A percentile compares a stretch with the other conserved stretches of the same genome.
Conservation (phyloP, 2,329 filamentous ascomycete genomes). For the Mollisia scopiformis region DNA sequence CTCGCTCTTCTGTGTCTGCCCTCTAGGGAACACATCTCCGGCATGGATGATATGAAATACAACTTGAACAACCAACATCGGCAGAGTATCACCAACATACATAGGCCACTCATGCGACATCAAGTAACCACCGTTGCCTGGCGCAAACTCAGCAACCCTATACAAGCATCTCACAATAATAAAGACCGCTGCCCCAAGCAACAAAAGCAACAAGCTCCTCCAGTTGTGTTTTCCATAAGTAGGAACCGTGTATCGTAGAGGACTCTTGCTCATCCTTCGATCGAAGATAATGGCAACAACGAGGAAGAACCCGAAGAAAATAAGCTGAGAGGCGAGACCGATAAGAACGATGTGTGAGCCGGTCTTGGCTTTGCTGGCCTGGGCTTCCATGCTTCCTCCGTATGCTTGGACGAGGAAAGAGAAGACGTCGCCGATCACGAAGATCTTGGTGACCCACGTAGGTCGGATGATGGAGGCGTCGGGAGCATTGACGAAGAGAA, state of each 20-base stretch:
- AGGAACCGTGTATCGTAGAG: conserved; percentile 9
- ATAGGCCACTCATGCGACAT: conserved; percentile 6
- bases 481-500: conserved; percentile 23
- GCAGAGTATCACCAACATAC: conserved; percentile 8
- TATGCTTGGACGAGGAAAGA: conserved; percentile 54
- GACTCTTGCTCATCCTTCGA: conserved; percentile 33
- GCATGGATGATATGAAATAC: conserved; percentile 14
- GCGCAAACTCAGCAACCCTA: conserved; percentile 1
- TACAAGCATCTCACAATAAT: conserved; percentile 47
- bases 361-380: conserved; percentile 16
- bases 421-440: conserved; percentile 57
- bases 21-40: conserved; percentile 8
- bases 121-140: conserved; percentile 1
- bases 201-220: conserved; percentile 40
- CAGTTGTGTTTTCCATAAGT: conserved; percentile 22
- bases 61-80: conserved; percentile 11
- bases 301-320: conserved; percentile 54
- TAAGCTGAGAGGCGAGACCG: conserved; percentile 50
- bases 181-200: conserved; percentile 44
- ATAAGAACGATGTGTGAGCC: conserved; percentile 47
- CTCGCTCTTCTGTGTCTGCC: not conserved
- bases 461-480: conserved; percentile 41
- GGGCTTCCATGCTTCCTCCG: conserved; percentile 26
- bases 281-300: conserved; percentile 46
- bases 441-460: conserved; percentile 54